Evolutionary conservation across 2,329 filamentous ascomycete genomes (phyloP), one percentile per base, ranked within the genome.

Genomic region (Corinectria fuckeliana): DNA sequence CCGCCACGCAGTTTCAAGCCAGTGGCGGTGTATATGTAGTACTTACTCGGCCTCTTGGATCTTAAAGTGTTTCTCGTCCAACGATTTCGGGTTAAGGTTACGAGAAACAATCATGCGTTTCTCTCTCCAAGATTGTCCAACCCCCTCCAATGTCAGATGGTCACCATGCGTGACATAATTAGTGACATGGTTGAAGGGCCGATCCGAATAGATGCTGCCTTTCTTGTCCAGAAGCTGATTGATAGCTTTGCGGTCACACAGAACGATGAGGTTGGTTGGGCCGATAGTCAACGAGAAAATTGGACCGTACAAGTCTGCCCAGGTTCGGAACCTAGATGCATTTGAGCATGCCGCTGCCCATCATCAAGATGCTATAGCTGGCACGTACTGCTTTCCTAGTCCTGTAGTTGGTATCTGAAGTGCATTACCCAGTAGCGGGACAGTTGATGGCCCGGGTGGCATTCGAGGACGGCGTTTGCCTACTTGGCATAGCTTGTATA

Each of bases 211-310:
- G 21, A 54, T 54, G 41, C 41, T 49, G 13, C 56, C 56, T 25
- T 55, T 54, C 14, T 49, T 38, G 16, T 50, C 50, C 8, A 59
- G 38, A 26, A 59, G 50, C 44, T 59, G 44, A 23, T 54, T 39
- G 3, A 59, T 44, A 14, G 56, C 56, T 42, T 59, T 55, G 23
- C 56, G 50, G 18, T 59, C 56, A 26, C 56, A 54, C 14, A 59
- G 41, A 28, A 59, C 56, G 32, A 59, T 59, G 26, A 59, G 54
- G 28, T 48, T 59, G 14, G 41, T 42, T 21, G 50, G 30, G 16
- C 45, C 56, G 26, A 59, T 23, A 21, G 54, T 59, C 18, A 59
- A 50, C 10, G 50, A 54, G 45, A 49, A 59, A 23, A 59, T 44
- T 21, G 49, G 42, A 16, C 56, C 56, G 25, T 59, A 59, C 20